These are phyloP conservation scores for Boletus rubropictus DNA, from an alignment of 768 basidiomycete species.

Conservation along the genomic window DNA sequence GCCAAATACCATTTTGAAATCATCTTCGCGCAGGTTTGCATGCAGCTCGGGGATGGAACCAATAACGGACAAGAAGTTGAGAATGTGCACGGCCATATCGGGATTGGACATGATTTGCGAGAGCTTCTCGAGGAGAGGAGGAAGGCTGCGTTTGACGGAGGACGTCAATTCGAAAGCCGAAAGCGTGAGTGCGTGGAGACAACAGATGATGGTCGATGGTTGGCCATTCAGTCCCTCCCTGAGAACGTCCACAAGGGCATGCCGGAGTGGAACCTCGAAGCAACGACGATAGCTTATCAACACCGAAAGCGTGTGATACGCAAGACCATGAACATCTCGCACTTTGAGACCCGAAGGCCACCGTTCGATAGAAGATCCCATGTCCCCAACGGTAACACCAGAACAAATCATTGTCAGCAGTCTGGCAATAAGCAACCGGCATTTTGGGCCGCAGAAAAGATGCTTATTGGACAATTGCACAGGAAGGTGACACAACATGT, in stretches of 20 bases:
- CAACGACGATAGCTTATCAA: conserved; percentile 80
- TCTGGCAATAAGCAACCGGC: conserved; percentile 53
- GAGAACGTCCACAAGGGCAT: conserved; percentile 69
- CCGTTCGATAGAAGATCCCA: conserved; percentile 51
- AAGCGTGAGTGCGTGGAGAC: conserved; percentile 83
- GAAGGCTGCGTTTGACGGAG: conserved; percentile 73
- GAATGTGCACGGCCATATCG: conserved; percentile 91
- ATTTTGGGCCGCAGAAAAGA: conserved; percentile 86
- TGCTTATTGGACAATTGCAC: conserved; percentile 93
- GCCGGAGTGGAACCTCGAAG: conserved; percentile 62
- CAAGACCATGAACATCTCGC: conserved; percentile 82
- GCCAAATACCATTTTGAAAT: conserved; percentile 92
- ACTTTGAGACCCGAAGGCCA: conserved; percentile 61
- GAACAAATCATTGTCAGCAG: conserved; percentile 66
- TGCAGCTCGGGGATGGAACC: conserved; percentile 76
- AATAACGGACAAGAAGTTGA: conserved; percentile 83
- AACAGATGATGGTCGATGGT: conserved; percentile 77
- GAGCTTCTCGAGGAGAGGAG: conserved; percentile 78
- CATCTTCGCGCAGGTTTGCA: conserved; percentile 83
- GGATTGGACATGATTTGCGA: conserved; percentile 93
- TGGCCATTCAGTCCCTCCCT: conserved; percentile 64
- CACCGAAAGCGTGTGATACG: conserved; percentile 82
- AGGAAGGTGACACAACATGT: conserved; percentile 86
- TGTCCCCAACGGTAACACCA: conserved; percentile 51
- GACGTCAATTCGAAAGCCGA: conserved; percentile 81